phyloP scores from a whole-genome alignment of 805 yeast species.

The Saccharomycopsis schoenii region DNA sequence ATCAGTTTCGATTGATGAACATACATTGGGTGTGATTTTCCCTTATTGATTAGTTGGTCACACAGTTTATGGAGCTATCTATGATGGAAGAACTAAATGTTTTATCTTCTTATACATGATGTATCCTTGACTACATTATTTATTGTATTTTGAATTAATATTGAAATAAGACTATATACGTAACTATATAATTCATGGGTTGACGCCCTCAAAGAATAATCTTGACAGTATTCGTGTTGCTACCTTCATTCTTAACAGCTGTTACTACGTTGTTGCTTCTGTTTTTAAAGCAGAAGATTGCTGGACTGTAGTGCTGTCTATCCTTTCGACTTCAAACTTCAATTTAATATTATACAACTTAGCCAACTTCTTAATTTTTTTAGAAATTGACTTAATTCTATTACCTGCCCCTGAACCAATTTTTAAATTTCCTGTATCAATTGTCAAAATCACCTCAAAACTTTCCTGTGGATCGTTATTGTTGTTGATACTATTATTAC shows the following conservation, averaged over 20 bases:
- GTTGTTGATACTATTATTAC: neutral
- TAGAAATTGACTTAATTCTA: slow-evolving; percentile 15
- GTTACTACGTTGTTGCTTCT: neutral
- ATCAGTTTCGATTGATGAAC: too few relatives aligned
- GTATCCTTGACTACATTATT: too few relatives aligned
- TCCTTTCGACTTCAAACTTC: slow-evolving; percentile 13
- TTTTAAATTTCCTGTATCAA: slow-evolving; percentile 13
- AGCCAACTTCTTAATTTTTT: slow-evolving; percentile 16
- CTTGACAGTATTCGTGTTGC: too few relatives aligned
- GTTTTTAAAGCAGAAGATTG: neutral
- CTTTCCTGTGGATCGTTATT: neutral
- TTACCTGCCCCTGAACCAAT: slow-evolving; percentile 19
- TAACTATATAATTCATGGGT: too few relatives aligned
- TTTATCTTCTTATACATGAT: too few relatives aligned
- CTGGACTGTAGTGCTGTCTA: neutral
- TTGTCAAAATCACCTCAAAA: slow-evolving; percentile 12
- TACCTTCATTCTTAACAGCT: neutral
- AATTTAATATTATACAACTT: slow-evolving; percentile 15
- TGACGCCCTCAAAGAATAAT: too few relatives aligned
- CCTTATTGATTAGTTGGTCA: too few relatives aligned
- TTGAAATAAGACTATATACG: too few relatives aligned
- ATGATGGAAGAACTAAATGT: too few relatives aligned
- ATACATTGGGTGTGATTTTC: too few relatives aligned
- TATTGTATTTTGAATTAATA: too few relatives aligned
- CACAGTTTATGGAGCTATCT: too few relatives aligned